phyloP scores from a whole-genome alignment of 75 land plant genomes.

The Sequoiadendron giganteum region DNA sequence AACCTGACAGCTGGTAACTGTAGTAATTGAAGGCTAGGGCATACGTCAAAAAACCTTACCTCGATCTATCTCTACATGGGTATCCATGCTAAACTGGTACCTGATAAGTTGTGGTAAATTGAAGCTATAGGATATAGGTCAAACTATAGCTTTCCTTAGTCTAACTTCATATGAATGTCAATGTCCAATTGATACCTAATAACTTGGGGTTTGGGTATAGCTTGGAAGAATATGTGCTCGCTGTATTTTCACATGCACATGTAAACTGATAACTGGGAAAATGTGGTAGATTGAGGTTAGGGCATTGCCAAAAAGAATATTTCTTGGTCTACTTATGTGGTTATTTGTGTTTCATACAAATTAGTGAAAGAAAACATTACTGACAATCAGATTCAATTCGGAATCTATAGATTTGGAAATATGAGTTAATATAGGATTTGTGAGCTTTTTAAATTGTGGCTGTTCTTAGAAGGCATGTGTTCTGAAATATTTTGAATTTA shows the following conservation, averaged over 20 bases:
- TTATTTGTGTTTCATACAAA: neutral
- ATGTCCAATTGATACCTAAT: too few relatives aligned
- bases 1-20: neutral
- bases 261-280: neutral
- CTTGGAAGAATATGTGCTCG: neutral
- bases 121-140: too few relatives aligned
- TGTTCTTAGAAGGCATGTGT: neutral
- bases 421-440: neutral
- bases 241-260: neutral
- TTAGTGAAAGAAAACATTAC: neutral
- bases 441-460: too few relatives aligned
- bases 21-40: too few relatives aligned
- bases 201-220: neutral
- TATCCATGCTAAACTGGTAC: too few relatives aligned
- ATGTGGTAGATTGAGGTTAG: neutral
- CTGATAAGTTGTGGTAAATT: too few relatives aligned
- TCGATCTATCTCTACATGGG: too few relatives aligned
- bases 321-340: neutral
- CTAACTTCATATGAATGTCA: too few relatives aligned
- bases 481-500: neutral
- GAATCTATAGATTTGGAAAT: neutral
- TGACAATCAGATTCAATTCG: neutral
- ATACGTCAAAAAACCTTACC: too few relatives aligned
- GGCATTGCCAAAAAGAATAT: too few relatives aligned
- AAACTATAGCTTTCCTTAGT: too few relatives aligned